Evolutionary conservation across 208 protist genomes (phyloP).

Genomic region (Acanthamoeba castellanii): DNA sequence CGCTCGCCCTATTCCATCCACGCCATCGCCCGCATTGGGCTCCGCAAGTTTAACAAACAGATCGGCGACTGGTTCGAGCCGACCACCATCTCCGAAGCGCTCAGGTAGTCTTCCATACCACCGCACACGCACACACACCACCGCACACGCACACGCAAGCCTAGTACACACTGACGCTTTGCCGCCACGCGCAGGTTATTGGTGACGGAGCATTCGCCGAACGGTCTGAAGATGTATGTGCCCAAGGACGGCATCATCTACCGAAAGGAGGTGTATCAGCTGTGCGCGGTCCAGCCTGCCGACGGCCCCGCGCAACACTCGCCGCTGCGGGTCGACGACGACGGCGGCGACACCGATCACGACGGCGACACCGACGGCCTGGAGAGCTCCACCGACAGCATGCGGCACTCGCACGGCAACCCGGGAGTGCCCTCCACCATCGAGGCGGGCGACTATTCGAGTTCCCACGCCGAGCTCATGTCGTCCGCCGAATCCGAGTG

Average conservation of each 20-base stretch:
- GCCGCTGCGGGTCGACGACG: not conserved
- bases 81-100: conserved; percentile 69
- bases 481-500: conserved; percentile 25
- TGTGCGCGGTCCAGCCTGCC: conserved; percentile 20
- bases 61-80: conserved; percentile 84
- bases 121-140: not conserved
- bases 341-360: not conserved
- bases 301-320: not conserved
- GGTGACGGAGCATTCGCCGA: conserved; percentile 36
- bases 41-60: conserved; percentile 43
- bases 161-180: not conserved
- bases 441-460: not conserved
- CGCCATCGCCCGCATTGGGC: conserved; percentile 65
- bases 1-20: conserved; percentile 82
- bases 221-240: conserved; percentile 65
- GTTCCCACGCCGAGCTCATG: not conserved
- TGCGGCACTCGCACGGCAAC: not conserved
- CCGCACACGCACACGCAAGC: not conserved
- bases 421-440: not conserved
- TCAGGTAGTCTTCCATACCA: not conserved
- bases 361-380: not conserved
- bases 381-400: not conserved
- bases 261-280: conserved; percentile 11
- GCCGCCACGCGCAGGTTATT: not conserved
- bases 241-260: conserved; percentile 32